A percentile compares a stretch with the other conserved stretches of the same genome.
phyloP scores from a whole-genome alignment of 2,329 filamentous ascomycete genomes.

The Ophiocordyceps australis region DNA sequence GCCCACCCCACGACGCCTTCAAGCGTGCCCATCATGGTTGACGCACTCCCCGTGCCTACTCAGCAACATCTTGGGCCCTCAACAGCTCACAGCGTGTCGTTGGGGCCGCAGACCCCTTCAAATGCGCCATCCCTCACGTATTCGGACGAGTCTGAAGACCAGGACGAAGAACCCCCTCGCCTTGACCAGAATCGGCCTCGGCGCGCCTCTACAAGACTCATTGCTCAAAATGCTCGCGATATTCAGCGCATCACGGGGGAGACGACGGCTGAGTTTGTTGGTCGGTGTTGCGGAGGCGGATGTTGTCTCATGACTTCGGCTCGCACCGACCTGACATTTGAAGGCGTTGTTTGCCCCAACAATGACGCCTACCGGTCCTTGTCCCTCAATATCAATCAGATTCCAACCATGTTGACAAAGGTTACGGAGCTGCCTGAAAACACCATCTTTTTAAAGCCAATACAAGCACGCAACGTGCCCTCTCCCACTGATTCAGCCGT shows the following conservation, averaged over 20 bases:
- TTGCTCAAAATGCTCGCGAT: conserved; percentile 43
- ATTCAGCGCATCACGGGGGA: conserved; percentile 47
- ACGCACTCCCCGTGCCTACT: conserved; percentile 11
- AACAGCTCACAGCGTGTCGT: conserved; percentile 21
- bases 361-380: conserved; percentile 75
- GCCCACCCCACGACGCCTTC: no score
- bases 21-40: conserved; percentile 13
- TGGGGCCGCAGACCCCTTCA: conserved; percentile 27
- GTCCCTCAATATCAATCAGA: conserved; percentile 54
- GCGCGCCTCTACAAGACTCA: conserved; percentile 51
- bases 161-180: conserved; percentile 30
- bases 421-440: conserved; percentile 56
- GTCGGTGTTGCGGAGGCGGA: conserved; percentile 44
- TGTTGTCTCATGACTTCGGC: conserved; percentile 37
- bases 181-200: conserved; percentile 28
- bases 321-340: conserved; percentile 25
- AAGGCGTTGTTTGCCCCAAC: conserved; percentile 43
- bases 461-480: conserved; percentile 17
- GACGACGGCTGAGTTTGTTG: conserved; percentile 41
- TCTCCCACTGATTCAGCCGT: conserved; percentile 31
- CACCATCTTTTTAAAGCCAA: conserved; percentile 50
- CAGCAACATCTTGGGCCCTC: conserved; percentile 21
- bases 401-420: conserved; percentile 57
- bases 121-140: conserved; percentile 43
- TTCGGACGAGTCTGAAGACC: conserved; percentile 42